Evolutionary conservation across 2,329 filamentous ascomycete species (phyloP), one percentile per base, ranked within the genome.

Genomic region (Penicillium sp.): DNA sequence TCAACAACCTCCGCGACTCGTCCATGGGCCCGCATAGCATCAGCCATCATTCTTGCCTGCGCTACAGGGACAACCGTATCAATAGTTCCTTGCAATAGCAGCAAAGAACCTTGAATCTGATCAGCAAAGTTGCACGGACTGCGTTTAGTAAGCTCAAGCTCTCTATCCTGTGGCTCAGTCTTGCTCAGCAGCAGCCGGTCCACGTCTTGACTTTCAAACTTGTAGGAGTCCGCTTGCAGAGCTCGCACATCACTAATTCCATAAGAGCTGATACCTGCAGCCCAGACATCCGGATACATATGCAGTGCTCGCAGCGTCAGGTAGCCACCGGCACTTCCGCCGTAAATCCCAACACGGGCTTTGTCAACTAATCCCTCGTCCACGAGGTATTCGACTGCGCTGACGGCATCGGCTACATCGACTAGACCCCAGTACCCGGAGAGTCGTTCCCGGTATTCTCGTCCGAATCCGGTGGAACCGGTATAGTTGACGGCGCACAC

Each of bases 41-140:
- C 67, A 9, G 80, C 77, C 67, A 87, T 82, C 50, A 80, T 75
- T 29, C 76, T 70, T 2, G 81, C 81, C 65, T 88, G 85, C 15
- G 77, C 74, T n/a, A 82, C 66, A 0, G 84, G 84, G 15, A 86
- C 85, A 1, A 87, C 78, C 40, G 78, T 79, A 61, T 87, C 85
- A 4, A 71, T 71, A 2, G 75, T 75, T 0, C 84, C 85, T 22
- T 85, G 81, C 5, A 87, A 60, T n/a, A 88, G 68, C 33, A 86
- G 67, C 22, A 87, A 63, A 1, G 82, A 81, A 2, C 78, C 70
- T 37, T 69, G 71, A 51, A 84, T 82, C 50, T 74, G 72, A n/a
- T 76, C 71, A 0, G 77, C 80, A 49, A 80, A 75, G 44, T 74
- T 76, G 14, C 81, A 66, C 0, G 82, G 80, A 53, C 81, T 83